These are phyloP conservation scores for Calcarisporium arbuscula DNA, from an alignment of 2,329 filamentous ascomycete genomes.

Conservation along the genomic window DNA sequence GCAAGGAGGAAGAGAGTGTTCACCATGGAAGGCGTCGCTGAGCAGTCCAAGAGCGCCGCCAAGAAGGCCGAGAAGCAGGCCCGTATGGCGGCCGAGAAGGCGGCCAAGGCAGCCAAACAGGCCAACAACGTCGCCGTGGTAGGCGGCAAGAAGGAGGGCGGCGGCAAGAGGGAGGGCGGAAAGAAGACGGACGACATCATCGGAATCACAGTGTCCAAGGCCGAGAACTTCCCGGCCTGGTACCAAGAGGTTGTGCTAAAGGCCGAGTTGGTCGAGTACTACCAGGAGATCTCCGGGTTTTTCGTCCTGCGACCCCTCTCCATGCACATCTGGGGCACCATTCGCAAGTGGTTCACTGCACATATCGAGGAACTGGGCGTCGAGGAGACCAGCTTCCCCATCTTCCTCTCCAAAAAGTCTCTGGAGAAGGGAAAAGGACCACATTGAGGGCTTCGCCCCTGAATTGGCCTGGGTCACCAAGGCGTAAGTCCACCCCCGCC, in stretches of 20 bases:
- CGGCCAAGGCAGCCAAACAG: constrained; percentile 55
- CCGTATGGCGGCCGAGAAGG: constrained; percentile 54
- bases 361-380: constrained; percentile 88
- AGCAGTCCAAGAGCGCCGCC: constrained; percentile 53
- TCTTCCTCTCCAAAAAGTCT: constrained; percentile 91
- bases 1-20: too few relatives aligned
- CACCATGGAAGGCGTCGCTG: constrained; percentile 25
- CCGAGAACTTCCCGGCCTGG: constrained; percentile 86
- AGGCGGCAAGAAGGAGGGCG: too few relatives aligned
- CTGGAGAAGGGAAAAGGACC: constrained; percentile 84
- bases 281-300: constrained; percentile 87
- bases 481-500: constrained; percentile 46
- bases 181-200: constrained; percentile 66
- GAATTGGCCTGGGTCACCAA: constrained; percentile 87
- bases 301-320: constrained; percentile 77
- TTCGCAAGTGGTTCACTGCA: constrained; percentile 60
- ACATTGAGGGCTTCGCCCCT: constrained; percentile 97
- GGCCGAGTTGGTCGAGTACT: constrained; percentile 97
- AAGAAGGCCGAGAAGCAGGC: constrained; percentile 63
- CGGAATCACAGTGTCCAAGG: constrained; percentile 80
- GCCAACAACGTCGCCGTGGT: constrained; percentile 40
- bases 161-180: constrained; percentile 55
- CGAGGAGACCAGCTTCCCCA: constrained; percentile 92
- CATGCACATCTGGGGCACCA: constrained; percentile 62
- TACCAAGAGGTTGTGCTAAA: constrained; percentile 97